Conservation (phyloP, 208 protist species). For the Willaertia magna region DNA sequence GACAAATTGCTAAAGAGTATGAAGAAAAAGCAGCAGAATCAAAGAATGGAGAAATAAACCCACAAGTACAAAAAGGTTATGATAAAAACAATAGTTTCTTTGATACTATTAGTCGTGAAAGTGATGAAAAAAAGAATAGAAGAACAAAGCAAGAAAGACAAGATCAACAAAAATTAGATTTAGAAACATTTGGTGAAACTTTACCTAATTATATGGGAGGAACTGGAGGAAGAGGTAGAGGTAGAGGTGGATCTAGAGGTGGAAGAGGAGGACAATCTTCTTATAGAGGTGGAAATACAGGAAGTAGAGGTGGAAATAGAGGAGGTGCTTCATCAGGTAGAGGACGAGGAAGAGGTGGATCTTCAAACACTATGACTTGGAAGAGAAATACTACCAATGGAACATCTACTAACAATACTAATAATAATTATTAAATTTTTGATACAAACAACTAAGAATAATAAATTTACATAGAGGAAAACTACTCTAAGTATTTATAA, state of each 20-base stretch:
- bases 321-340: background rate
- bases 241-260: background rate
- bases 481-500: too few species aligned
- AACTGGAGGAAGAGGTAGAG: background rate
- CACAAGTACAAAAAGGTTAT: background rate
- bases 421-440: too few species aligned
- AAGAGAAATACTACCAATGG: too few species aligned
- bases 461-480: too few species aligned
- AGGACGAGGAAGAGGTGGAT: too few species aligned
- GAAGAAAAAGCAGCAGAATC: background rate
- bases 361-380: too few species aligned
- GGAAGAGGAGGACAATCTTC: background rate
- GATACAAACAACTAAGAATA: too few species aligned
- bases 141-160: background rate
- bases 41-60: background rate
- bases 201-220: background rate
- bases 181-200: conserved; percentile 3
- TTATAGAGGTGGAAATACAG: background rate
- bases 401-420: too few species aligned
- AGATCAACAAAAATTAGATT: background rate
- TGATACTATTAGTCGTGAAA: background rate
- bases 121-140: background rate
- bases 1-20: background rate
- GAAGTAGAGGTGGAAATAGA: background rate
- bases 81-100: background rate